A percentile compares a stretch with the other conserved stretches of the same genome.
Conservation (phyloP, 768 basidiomycete species). For the Tulasnella sp. region DNA sequence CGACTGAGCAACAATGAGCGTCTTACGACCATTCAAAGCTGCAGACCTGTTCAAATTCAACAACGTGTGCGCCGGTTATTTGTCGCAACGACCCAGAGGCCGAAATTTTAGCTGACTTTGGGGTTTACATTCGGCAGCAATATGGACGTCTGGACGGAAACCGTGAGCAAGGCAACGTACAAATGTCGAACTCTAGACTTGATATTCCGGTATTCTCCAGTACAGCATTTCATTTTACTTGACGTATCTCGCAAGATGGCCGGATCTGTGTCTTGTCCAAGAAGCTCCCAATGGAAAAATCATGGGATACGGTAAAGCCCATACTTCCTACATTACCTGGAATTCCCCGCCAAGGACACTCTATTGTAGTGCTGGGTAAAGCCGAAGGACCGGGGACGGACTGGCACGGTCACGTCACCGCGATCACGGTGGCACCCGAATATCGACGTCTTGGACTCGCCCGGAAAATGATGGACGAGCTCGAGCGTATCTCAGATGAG, state of each 20-base stretch:
- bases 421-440: slow-evolving; percentile 85
- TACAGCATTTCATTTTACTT: slow-evolving; percentile 85
- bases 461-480: slow-evolving; percentile 68
- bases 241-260: slow-evolving; percentile 81
- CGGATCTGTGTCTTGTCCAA: slow-evolving; percentile 76
- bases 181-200: neutral
- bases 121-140: slow-evolving; percentile 45
- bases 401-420: slow-evolving; percentile 93
- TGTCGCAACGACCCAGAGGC: neutral
- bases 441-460: slow-evolving; percentile 84
- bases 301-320: slow-evolving; percentile 78
- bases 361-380: slow-evolving; percentile 77
- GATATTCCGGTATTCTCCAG: slow-evolving; percentile 29
- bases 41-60: slow-evolving; percentile 90
- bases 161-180: slow-evolving; percentile 40
- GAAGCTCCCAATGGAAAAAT: slow-evolving; percentile 68
- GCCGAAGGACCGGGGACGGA: slow-evolving; percentile 66
- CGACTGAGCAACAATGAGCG: no score
- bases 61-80: slow-evolving; percentile 47
- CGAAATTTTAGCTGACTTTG: neutral
- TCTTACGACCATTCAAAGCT: slow-evolving; percentile 74
- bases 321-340: neutral
- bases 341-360: no score
- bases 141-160: slow-evolving; percentile 94
- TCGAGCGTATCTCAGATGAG: slow-evolving; percentile 76